Base-by-base conservation (phyloP, 306 rosid species). In the Malus sylvestris region DNA sequence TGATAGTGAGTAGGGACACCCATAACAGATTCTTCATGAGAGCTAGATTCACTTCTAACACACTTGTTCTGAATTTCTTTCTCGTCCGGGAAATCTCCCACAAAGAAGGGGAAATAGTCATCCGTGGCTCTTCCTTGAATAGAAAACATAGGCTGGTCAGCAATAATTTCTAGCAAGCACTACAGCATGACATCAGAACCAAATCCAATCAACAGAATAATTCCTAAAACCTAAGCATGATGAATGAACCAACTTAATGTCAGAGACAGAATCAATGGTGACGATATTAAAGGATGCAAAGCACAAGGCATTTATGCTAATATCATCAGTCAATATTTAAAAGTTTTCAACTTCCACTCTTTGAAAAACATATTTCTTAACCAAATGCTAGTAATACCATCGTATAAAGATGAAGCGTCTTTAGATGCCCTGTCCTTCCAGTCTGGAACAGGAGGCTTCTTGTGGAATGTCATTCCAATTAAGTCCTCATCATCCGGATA, bases 1-100 rank as follows among this genome's bases (percentile, higher is more conserved):
- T 83, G 90, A 85, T 80, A 91, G 89, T 85, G 89, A 75, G 86
- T 75, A 18, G 94, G 77, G 76, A 88, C 79, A 44, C 89, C 87
- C 67, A 82, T 25, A 49, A 58, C 75, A 71, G 63, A 57, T 66
- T 82, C 83, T 76, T 88, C 87, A 70, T 71, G 78, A 80, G 86
- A 81, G 71, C 32, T 18, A 70, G 53, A 78, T 32, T 79, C 79
- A 67, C 78, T 69, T 62, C 69, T 49, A 64, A 69, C 76, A 84
- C 55, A 73, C 51, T 72, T 73, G 49, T 81, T 81, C 81, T 79
- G 67, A 76, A 76, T 55, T 49, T 81, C 76, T 57, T 64, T 79
- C 82, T 78, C 87, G 76, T 81, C 76, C 52, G 23, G 84, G 70
- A 79, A 70, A 73, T 72, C 66, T 46, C 81, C 74, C 45, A 74